phyloP scores from a whole-genome alignment of 805 yeast genomes.

The Komagataella kurtzmanii region DNA sequence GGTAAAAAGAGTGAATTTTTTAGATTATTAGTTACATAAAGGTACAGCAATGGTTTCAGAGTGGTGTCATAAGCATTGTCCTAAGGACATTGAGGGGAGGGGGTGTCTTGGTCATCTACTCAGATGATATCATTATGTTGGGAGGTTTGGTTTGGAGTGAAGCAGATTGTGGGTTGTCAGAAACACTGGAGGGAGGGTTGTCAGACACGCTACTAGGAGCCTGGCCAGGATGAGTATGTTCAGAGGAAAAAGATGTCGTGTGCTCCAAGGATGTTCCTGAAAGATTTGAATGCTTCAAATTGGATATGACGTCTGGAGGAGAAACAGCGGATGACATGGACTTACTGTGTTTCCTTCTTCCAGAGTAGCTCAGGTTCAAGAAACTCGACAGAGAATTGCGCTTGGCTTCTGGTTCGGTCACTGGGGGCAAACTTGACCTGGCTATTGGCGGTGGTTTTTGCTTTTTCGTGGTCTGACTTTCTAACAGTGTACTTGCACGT shows the following conservation, averaged over 20 bases:
- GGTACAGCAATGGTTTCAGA: neutral
- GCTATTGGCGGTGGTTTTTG: neutral
- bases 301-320: constrained; percentile 11
- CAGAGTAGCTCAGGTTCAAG: neutral
- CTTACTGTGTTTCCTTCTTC: constrained; percentile 11
- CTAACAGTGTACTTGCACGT: constrained; percentile 11
- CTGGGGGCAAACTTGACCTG: neutral
- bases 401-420: neutral
- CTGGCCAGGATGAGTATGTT: neutral
- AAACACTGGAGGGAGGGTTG: neutral
- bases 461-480: neutral
- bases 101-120: neutral
- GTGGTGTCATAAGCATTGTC: too few species aligned
- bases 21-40: neutral
- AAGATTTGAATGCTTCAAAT: neutral
- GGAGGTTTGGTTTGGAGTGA: neutral
- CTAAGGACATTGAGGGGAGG: too few species aligned
- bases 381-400: neutral
- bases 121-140: neutral
- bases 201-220: neutral
- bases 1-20: neutral
- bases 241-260: neutral
- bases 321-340: constrained; percentile 24
- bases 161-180: neutral
- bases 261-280: neutral